Evolutionary conservation across 306 rosid genomes (phyloP).

Genomic region (Prunus persica): DNA sequence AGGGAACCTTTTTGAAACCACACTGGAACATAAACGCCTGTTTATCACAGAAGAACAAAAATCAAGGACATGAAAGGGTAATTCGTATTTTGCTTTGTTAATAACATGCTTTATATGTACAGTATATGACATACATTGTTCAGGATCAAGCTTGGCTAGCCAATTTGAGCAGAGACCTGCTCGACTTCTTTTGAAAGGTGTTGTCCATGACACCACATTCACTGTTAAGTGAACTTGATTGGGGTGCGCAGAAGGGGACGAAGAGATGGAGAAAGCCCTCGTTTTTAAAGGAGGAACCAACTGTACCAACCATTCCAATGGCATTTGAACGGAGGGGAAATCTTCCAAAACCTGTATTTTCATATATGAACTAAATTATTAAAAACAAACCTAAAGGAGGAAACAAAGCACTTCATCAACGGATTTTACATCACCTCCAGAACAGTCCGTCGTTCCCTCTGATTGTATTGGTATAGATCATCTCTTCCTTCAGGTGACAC

Average conservation of each 20-base stretch:
- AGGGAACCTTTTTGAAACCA: conserved; percentile 89
- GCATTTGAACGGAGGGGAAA: conserved; percentile 89
- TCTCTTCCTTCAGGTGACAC: conserved; percentile 97
- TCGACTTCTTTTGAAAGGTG: conserved; percentile 75
- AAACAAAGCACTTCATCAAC: background rate
- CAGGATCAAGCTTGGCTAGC: conserved; percentile 75
- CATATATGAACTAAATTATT: background rate
- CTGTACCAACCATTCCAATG: conserved; percentile 91
- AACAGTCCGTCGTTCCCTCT: conserved; percentile 86
- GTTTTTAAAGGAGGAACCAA: conserved; percentile 84
- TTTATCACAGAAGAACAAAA: conserved; percentile 21
- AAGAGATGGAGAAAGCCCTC: conserved; percentile 85
- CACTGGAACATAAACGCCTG: conserved; percentile 57
- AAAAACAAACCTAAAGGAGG: background rate
- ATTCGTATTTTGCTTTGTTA: background rate
- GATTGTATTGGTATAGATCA: conserved; percentile 91
- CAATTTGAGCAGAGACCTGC: conserved; percentile 82
- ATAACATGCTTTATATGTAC: background rate
- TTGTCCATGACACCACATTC: conserved; percentile 69
- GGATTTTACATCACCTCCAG: conserved; percentile 62
- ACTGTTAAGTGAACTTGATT: conserved; percentile 88
- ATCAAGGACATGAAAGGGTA: conserved; percentile 4
- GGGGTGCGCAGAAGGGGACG: conserved; percentile 63
- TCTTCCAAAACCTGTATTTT: conserved; percentile 70
- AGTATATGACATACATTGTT: conserved; percentile 39